Evolutionary conservation across 108 stramenopile species (phyloP), one percentile per base, ranked within the genome.

Genomic region (Nitzschia palea): DNA sequence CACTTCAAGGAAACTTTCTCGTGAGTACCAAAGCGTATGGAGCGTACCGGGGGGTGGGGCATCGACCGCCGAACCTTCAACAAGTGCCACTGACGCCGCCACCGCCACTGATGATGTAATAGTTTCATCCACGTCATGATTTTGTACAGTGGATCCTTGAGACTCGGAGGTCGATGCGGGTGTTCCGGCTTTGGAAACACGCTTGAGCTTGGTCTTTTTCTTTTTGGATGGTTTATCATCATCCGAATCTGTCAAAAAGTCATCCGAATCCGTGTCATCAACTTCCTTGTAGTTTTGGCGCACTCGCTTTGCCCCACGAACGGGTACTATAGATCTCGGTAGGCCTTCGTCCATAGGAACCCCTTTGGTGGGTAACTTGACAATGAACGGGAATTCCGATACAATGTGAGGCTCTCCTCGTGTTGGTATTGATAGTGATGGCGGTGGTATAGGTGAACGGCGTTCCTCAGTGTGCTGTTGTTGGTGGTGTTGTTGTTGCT

Each of bases 11-110:
- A 89, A 85, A 0, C 47, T 35, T 74, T 94, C 93, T 48, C 81
- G 74, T 14, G 89, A 90, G 59, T 94, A 91, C 93, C 93, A 94
- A 12, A 94, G 74, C 25, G 86, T 80, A 20, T 75, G 34, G 31
- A 91, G 63, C 1, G 61, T 62, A 2, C 90, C 89, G 8, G 86
- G 70, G 26, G 89, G 92, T 28, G 92, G 92, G n/a, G 78, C 60
- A 32, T 87, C 89, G 12, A 87, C 44, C 9, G 59, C 59, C 27
- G 42, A 67, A 58, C 32, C 53, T 2, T 36, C 44, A 30, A 56
- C 33, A n/a, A 50, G 52, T 31, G 53, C 23, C 20, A 63, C 44
- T 9, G 53, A 33, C n/a, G 37, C 35, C 18, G 36, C 23, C 17
- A 2, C 23, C 14, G 25, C 27, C 17, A 22, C 23, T 2, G 51